Percentiles rank a stretch among this genome's conserved stretches.
These are phyloP conservation scores for Mycothermus thermophilus DNA, from an alignment of 495 filamentous ascomycete species.

Conservation along the genomic window DNA sequence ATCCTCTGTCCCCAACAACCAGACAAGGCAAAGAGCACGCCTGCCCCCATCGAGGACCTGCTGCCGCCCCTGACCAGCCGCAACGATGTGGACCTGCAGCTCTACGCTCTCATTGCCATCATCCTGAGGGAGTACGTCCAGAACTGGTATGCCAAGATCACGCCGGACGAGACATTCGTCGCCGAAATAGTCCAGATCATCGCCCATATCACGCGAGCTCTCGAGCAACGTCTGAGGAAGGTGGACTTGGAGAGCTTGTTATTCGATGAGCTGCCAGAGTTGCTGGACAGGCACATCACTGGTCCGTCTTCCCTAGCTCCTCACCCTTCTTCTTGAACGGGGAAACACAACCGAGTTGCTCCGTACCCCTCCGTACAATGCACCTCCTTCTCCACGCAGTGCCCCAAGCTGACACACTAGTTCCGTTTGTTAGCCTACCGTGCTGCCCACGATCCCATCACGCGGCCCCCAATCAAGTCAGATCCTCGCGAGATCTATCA, in stretches of 20 bases:
- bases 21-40: constrained; percentile 30
- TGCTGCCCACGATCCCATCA: constrained; percentile 33
- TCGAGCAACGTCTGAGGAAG: constrained; percentile 72
- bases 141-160: constrained; percentile 87
- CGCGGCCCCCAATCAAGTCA: constrained; percentile 42
- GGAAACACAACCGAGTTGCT: too few species aligned
- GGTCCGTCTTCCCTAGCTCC: too few species aligned
- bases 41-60: constrained; percentile 52
- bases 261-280: constrained; percentile 76
- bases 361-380: too few species aligned
- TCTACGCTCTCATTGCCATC: constrained; percentile 83
- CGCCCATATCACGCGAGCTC: constrained; percentile 71
- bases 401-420: not conserved
- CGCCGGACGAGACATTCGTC: constrained; percentile 72
- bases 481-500: constrained; percentile 64
- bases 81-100: constrained; percentile 79
- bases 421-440: constrained; percentile 35
- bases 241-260: constrained; percentile 70
- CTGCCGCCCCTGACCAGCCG: constrained; percentile 84
- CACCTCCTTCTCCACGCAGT: too few species aligned
- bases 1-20: constrained; percentile 36
- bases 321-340: too few species aligned
- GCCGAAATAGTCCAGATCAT: constrained; percentile 78
- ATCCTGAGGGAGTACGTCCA: constrained; percentile 79
- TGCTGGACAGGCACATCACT: constrained; percentile 65